Evolutionary conservation across 495 filamentous ascomycete genomes (phyloP).

Genomic region (Aspergillus sclerotiicarbonarius): DNA sequence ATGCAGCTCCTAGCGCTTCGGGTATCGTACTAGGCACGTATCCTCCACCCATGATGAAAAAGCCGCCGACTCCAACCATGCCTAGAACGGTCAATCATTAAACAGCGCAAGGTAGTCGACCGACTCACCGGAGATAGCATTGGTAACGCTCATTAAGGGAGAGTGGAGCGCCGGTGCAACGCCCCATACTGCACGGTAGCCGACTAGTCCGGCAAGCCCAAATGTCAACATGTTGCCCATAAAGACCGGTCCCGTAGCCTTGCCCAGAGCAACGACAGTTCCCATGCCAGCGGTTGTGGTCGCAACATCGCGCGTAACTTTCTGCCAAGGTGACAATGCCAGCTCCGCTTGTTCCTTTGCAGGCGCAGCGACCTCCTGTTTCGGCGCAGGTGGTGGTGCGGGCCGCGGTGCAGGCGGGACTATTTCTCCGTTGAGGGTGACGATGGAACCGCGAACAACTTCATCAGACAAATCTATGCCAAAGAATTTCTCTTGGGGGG

Average conservation of each 20-base stretch:
- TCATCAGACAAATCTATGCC: conserved; percentile 74
- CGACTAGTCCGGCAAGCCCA: conserved; percentile 72
- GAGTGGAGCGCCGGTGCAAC: conserved; percentile 74
- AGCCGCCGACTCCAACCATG: conserved; percentile 79
- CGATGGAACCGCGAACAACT: conserved; percentile 75
- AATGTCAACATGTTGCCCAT: conserved; percentile 82
- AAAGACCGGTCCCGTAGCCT: conserved; percentile 72
- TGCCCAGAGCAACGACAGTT: conserved; percentile 67
- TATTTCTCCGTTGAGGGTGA: conserved; percentile 69
- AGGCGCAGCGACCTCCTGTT: conserved; percentile 45
- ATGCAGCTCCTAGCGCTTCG: conserved; percentile 69
- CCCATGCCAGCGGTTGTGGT: conserved; percentile 71
- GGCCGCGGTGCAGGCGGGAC: conserved; percentile 69
- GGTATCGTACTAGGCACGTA: conserved; percentile 72
- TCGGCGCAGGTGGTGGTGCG: conserved; percentile 63
- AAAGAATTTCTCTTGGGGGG: conserved; percentile 68
- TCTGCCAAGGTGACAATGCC: conserved; percentile 74
- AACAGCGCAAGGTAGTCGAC: neutral
- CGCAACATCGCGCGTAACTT: conserved; percentile 66
- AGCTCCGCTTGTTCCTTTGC: conserved; percentile 56
- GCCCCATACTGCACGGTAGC: conserved; percentile 80
- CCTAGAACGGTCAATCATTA: conserved; percentile 22
- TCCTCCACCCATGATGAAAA: conserved; percentile 79
- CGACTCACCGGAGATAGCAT: conserved; percentile 67
- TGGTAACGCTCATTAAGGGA: conserved; percentile 82